Base-by-base conservation (phyloP, 2,329 filamentous ascomycete species). In the Gyromitra esculenta region DNA sequence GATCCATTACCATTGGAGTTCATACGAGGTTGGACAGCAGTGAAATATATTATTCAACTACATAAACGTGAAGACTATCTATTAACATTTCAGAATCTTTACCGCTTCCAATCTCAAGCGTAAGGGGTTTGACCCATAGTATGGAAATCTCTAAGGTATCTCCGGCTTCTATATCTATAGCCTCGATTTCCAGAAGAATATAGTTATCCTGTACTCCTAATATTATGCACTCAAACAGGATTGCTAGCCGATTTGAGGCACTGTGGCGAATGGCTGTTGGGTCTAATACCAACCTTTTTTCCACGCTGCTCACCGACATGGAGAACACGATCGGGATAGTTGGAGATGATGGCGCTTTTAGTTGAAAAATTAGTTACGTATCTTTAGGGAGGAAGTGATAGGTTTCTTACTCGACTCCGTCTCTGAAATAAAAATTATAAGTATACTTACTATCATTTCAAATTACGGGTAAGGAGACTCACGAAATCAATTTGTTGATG, bases 301-400 rank as follows among this genome's bases (percentile, higher is more conserved):
- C 75, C 66, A 18, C 60, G 73, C 59, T 72, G 43, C 31, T 59
- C 31, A 4, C 65, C 77, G 21, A 79, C 52, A 21, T 39, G 67
- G 15, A 74, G 43, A 15, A 81, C 79, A 6, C 78, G 71, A 35
- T 80, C 77, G 5, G 80, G 80, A 57, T 80, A 81, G 70, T 81
- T 78, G 37, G 77, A 79, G 50, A 81, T 80, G 35, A 81, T 77
- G n/a, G 67, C 64, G 52, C 77, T 78, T 15, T 63, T 59, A 31
- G 9, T 35, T 54, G 37, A 21, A 18, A 3, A 21, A 31, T 73
- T 37, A 77, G 75, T 37, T 37, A 57, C 6, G 3, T 31, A 37
- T 54, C 54, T 41, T n/a, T 7, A n/a, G 45, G 43, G 11, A n/a
- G 57, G 35, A 9, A 9, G 5, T 0, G 13, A 9, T 18, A 25